A percentile compares a stretch with the other conserved stretches of the same genome.
These are phyloP conservation scores for Neonectria punicea DNA, from an alignment of 2,329 filamentous ascomycete species.

Conservation along the genomic window DNA sequence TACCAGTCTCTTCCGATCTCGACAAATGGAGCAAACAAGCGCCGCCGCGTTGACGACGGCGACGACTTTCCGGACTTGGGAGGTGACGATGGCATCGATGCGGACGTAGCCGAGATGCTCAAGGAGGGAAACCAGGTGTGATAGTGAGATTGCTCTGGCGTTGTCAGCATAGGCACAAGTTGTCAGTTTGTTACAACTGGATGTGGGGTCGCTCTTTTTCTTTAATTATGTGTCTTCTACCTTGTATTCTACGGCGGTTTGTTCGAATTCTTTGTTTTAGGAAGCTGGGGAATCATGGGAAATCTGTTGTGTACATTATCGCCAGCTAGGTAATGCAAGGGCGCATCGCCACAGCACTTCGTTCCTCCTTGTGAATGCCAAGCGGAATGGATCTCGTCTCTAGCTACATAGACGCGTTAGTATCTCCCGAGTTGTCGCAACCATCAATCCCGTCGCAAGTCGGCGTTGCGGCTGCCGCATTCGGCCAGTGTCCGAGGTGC, in stretches of 20 bases:
- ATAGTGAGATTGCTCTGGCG: background rate
- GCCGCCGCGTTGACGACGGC: slow-evolving; percentile 62
- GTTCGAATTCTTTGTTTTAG: background rate
- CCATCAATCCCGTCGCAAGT: slow-evolving; percentile 8
- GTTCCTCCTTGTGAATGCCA: background rate
- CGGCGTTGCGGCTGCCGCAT: slow-evolving; percentile 13
- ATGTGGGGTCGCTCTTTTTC: background rate
- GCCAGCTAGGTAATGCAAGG: background rate
- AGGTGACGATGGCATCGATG: slow-evolving; percentile 65
- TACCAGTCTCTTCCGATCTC: slow-evolving; percentile 62
- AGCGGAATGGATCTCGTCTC: background rate
- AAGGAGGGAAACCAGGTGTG: slow-evolving; percentile 33
- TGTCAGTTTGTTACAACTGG: background rate
- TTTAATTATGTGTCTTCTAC: background rate
- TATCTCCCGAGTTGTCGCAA: background rate
- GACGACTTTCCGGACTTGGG: slow-evolving; percentile 66
- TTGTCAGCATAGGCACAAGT: background rate
- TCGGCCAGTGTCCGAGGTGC: slow-evolving; percentile 27
- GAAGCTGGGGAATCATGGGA: slow-evolving; percentile 3
- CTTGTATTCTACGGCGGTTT: slow-evolving; percentile 11
- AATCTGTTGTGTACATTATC: slow-evolving; percentile 4
- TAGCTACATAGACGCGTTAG: no score
- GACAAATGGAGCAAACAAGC: slow-evolving; percentile 66
- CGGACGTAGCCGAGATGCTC: slow-evolving; percentile 67
- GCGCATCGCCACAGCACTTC: background rate